A percentile compares a stretch with the other conserved stretches of the same genome.
phyloP scores from a whole-genome alignment of 2,329 filamentous ascomycete species.

The Trichoderma simmonsii region DNA sequence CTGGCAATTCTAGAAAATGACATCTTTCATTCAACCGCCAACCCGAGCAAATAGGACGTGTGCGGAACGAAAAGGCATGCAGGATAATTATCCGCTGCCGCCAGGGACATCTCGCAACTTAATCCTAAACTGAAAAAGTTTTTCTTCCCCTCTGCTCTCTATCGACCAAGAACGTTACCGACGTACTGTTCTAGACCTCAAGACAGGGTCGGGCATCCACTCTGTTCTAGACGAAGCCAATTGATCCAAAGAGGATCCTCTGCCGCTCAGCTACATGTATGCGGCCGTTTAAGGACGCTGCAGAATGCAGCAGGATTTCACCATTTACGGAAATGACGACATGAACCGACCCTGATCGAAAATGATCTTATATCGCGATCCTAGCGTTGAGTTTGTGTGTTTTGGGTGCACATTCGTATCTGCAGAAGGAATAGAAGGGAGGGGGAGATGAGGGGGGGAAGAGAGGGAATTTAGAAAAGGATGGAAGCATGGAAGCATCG shows the following conservation, averaged over 20 bases:
- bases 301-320: not conserved
- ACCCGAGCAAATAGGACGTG: not conserved
- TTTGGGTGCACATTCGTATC: not conserved
- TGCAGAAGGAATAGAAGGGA: not conserved
- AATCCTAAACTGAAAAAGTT: not conserved
- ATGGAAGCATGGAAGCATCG: not conserved
- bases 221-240: not conserved
- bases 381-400: not conserved
- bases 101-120: not conserved
- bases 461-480: not conserved
- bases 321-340: not conserved
- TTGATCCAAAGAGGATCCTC: not conserved
- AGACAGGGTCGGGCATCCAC: not conserved
- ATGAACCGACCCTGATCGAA: not conserved
- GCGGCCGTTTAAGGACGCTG: not conserved
- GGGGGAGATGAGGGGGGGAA: not conserved
- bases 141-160: not conserved
- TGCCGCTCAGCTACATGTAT: not conserved
- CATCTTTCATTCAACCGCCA: not conserved
- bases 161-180: not conserved
- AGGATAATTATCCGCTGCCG: not conserved
- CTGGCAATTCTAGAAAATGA: not conserved
- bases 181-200: not conserved
- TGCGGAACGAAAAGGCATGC: not conserved
- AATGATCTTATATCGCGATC: not conserved